Evolutionary conservation across 495 filamentous ascomycete genomes (phyloP).

Genomic region (Penicilliopsis zonata): DNA sequence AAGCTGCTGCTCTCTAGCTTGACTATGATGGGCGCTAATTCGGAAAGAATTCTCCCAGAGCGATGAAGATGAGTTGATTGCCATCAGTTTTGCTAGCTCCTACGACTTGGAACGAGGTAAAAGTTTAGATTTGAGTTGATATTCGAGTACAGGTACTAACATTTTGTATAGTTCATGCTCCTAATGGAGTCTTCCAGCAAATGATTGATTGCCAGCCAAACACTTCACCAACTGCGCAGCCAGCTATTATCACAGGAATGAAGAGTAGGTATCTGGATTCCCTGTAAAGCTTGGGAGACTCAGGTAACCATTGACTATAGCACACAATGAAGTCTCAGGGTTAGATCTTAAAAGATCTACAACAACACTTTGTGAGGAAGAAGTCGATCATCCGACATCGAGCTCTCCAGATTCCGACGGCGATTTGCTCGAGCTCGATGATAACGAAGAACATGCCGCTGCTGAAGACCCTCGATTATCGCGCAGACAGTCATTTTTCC

Average conservation of each 20-base stretch:
- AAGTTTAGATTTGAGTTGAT: background rate
- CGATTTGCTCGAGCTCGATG: slow-evolving; percentile 3
- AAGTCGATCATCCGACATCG: slow-evolving; percentile 3
- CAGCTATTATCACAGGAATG: background rate
- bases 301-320: slow-evolving; percentile 1
- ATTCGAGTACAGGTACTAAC: background rate
- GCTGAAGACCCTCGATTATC: background rate
- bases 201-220: slow-evolving; percentile 3
- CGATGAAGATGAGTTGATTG: slow-evolving; percentile 20
- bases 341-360: slow-evolving; percentile 3
- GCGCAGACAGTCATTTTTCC: slow-evolving; percentile 11
- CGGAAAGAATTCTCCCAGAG: slow-evolving; percentile 13
- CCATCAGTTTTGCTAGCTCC: slow-evolving; percentile 18
- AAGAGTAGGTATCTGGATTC: background rate
- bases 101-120: slow-evolving; percentile 20
- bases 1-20: slow-evolving; percentile 1
- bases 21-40: background rate
- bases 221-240: background rate
- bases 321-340: slow-evolving; percentile 2
- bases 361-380: slow-evolving; percentile 8
- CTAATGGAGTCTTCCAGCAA: slow-evolving; percentile 14
- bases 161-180: slow-evolving; percentile 12
- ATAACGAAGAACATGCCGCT: background rate
- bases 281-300: background rate
- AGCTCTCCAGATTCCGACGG: slow-evolving; percentile 3